These are phyloP conservation scores for Aphanomyces invadans DNA, from an alignment of 352 stramenopile genomes.

Conservation along the genomic window DNA sequence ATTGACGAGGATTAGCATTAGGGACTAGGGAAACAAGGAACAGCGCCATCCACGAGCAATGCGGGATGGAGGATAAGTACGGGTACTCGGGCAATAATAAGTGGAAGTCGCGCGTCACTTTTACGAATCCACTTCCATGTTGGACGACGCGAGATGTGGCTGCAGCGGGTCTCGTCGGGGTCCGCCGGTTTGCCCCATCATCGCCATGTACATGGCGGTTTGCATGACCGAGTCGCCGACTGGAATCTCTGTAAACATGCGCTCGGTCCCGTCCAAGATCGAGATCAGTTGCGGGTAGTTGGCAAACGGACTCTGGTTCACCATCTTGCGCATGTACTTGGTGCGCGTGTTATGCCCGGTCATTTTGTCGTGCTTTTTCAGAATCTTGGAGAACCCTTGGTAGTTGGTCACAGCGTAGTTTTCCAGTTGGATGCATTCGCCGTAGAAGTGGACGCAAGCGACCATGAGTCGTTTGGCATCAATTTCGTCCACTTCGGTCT, in stretches of 20 bases:
- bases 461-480: constrained; percentile 69
- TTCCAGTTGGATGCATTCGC: constrained; percentile 69
- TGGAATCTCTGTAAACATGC: constrained; percentile 66
- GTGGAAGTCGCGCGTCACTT: not conserved
- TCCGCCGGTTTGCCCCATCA: constrained; percentile 9
- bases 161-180: not conserved
- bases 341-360: constrained; percentile 76
- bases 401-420: constrained; percentile 84
- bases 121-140: constrained; percentile 11
- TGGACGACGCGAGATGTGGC: not conserved
- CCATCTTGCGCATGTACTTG: constrained; percentile 80
- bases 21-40: no score
- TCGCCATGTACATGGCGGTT: constrained; percentile 25
- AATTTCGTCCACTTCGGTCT: constrained; percentile 32
- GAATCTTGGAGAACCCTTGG: constrained; percentile 80
- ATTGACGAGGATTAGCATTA: no score
- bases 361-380: constrained; percentile 83
- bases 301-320: constrained; percentile 70
- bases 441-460: constrained; percentile 76
- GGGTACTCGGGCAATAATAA: not conserved
- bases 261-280: constrained; percentile 65
- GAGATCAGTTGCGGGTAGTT: constrained; percentile 67
- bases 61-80: not conserved
- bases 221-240: constrained; percentile 24
- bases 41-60: not conserved